Conservation (phyloP, 129 eudicot genomes). For the Saussurea involucrata region DNA sequence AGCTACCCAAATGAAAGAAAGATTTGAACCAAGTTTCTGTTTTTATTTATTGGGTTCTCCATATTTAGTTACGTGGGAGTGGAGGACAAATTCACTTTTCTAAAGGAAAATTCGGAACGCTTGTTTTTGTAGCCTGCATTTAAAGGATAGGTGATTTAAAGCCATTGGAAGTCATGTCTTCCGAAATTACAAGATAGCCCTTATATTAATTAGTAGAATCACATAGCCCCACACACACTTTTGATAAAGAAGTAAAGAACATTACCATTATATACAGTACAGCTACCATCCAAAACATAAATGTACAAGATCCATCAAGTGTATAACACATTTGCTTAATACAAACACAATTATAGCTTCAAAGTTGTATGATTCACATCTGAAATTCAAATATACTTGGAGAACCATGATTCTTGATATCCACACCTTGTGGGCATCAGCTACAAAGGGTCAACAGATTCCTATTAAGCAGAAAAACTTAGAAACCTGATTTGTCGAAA, state of each 20-base stretch:
- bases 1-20: slow-evolving; percentile 22
- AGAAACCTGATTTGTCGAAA: background rate
- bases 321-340: background rate
- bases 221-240: background rate
- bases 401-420: background rate
- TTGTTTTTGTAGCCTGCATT: slow-evolving; percentile 10
- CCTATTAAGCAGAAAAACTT: background rate
- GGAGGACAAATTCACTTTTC: background rate
- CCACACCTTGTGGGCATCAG: background rate
- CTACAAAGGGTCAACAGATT: background rate
- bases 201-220: background rate
- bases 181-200: background rate
- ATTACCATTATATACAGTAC: background rate
- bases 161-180: background rate
- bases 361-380: slow-evolving; percentile 22
- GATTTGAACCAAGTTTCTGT: background rate
- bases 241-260: too few species aligned
- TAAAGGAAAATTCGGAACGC: slow-evolving; percentile 9
- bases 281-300: background rate
- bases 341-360: background rate
- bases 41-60: background rate
- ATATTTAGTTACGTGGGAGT: background rate
- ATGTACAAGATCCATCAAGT: background rate
- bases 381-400: background rate
- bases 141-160: slow-evolving; percentile 1